Percentiles rank a stretch among this genome's conserved stretches.
phyloP scores from a whole-genome alignment of 768 basidiomycete genomes.

The Termitomyces bulborhizus region DNA sequence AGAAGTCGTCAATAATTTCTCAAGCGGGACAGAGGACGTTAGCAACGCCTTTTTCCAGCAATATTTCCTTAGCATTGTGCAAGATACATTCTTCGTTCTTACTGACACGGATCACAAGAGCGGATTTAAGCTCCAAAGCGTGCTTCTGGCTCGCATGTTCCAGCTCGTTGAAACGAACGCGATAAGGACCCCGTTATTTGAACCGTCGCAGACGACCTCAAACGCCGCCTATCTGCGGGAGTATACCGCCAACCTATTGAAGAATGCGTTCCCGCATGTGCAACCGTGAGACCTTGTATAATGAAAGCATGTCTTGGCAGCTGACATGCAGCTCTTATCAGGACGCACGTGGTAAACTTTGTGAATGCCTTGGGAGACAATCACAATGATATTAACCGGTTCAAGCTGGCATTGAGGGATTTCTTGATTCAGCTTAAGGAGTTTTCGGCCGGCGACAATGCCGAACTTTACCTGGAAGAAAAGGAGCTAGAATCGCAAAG shows the following conservation, averaged over 20 bases:
- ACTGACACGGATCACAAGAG: slow-evolving; percentile 99
- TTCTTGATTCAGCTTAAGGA: slow-evolving; percentile 98
- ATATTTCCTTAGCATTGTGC: slow-evolving; percentile 88
- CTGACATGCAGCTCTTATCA: slow-evolving; percentile 21
- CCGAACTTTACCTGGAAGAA: slow-evolving; percentile 91
- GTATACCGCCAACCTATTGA: slow-evolving; percentile 81
- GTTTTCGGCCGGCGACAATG: slow-evolving; percentile 84
- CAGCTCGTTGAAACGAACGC: slow-evolving; percentile 80
- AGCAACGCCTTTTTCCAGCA: slow-evolving; percentile 94
- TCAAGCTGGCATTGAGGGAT: slow-evolving; percentile 92
- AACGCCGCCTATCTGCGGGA: slow-evolving; percentile 80
- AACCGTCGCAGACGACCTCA: slow-evolving; percentile 65
- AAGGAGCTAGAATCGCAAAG: slow-evolving; percentile 80
- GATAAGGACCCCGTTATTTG: slow-evolving; percentile 81
- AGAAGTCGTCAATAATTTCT: slow-evolving; percentile 95
- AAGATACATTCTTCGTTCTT: slow-evolving; percentile 95
- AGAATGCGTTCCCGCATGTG: slow-evolving; percentile 89
- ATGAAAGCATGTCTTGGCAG: slow-evolving; percentile 1
- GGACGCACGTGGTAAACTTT: slow-evolving; percentile 69
- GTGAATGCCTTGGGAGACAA: slow-evolving; percentile 62
- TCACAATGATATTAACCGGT: slow-evolving; percentile 77
- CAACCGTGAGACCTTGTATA: slow-evolving; percentile 50
- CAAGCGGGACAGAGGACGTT: slow-evolving; percentile 64
- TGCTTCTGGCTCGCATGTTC: slow-evolving; percentile 91
- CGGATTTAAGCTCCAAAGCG: slow-evolving; percentile 92